These are phyloP conservation scores for Fusarium tuaranense DNA, from an alignment of 2,329 filamentous ascomycete genomes.

Conservation along the genomic window DNA sequence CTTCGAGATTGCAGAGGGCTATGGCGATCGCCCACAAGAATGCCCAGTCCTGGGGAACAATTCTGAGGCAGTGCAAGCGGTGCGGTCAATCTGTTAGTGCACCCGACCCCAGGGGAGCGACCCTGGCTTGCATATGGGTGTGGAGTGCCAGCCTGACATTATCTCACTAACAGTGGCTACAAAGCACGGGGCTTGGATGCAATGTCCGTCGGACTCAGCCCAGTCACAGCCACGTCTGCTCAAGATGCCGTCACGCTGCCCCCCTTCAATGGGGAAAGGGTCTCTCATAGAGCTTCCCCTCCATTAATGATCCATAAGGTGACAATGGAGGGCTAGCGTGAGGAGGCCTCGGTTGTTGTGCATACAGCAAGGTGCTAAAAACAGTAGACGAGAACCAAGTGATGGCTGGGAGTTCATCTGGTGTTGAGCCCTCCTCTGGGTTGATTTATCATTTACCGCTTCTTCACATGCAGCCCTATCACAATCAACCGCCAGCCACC, in stretches of 20 bases:
- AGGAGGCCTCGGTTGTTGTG: slow-evolving; percentile 12
- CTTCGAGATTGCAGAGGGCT: slow-evolving; percentile 1
- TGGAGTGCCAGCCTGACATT: background rate
- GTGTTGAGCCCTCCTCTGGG: background rate
- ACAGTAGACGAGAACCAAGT: background rate
- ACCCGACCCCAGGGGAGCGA: background rate
- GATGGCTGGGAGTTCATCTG: slow-evolving; percentile 10
- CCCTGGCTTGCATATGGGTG: background rate
- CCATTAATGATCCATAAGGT: slow-evolving; percentile 14
- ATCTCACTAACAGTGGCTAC: slow-evolving; percentile 23
- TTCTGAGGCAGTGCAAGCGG: background rate
- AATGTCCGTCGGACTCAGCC: slow-evolving; percentile 30
- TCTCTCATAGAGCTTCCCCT: background rate
- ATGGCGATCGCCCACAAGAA: background rate
- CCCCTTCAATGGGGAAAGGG: background rate
- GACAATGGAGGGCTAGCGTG: background rate
- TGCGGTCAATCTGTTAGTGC: background rate
- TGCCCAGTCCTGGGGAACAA: background rate
- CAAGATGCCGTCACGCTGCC: slow-evolving; percentile 19
- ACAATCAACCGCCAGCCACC: slow-evolving; percentile 15
- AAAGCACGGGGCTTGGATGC: slow-evolving; percentile 10
- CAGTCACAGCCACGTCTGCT: slow-evolving; percentile 28
- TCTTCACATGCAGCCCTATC: slow-evolving; percentile 27
- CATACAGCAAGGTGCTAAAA: slow-evolving; percentile 16
- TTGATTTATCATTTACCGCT: slow-evolving; percentile 6